These are phyloP conservation scores for Zalerion maritima DNA, from an alignment of 495 filamentous ascomycete species.

Conservation along the genomic window DNA sequence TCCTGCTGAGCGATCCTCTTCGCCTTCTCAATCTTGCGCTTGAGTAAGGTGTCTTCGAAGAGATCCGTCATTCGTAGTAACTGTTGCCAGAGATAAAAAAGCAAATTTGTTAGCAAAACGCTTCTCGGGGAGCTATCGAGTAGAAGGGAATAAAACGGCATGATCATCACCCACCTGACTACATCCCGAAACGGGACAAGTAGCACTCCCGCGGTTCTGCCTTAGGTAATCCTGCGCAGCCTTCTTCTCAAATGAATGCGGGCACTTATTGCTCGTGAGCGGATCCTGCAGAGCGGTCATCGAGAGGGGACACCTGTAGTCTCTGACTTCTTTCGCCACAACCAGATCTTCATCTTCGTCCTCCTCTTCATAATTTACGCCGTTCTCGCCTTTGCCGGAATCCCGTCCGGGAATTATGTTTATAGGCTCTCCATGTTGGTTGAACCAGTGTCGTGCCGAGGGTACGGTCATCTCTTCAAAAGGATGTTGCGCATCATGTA, in stretches of 20 bases:
- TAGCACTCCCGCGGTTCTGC: constrained; percentile 14
- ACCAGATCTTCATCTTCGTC: constrained; percentile 61
- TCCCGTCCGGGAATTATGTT: constrained; percentile 17
- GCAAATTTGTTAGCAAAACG: constrained; percentile 2
- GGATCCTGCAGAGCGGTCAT: constrained; percentile 59
- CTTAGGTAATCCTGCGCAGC: constrained; percentile 55
- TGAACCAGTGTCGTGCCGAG: constrained; percentile 60
- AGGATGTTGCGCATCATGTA: constrained; percentile 61
- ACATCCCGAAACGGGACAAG: constrained; percentile 30
- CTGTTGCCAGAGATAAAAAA: constrained; percentile 1
- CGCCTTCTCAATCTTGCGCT: constrained; percentile 18
- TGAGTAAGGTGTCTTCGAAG: constrained; percentile 10
- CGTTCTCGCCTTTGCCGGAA: constrained; percentile 8
- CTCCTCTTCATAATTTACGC: constrained; percentile 18
- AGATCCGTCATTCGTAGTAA: constrained; percentile 5
- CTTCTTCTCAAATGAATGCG: constrained; percentile 64
- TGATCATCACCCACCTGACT: constrained; percentile 17
- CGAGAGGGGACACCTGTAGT: constrained; percentile 71
- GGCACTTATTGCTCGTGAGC: constrained; percentile 60
- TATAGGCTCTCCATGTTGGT: constrained; percentile 30
- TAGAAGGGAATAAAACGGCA: background rate
- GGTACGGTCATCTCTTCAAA: constrained; percentile 50
- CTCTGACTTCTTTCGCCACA: constrained; percentile 52
- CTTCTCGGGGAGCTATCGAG: constrained; percentile 1
- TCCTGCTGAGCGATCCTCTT: constrained; percentile 16